A percentile compares a stretch with the other conserved stretches of the same genome.
Conservation (phyloP, 139 green algal species). For the Closterium sp. region DNA sequence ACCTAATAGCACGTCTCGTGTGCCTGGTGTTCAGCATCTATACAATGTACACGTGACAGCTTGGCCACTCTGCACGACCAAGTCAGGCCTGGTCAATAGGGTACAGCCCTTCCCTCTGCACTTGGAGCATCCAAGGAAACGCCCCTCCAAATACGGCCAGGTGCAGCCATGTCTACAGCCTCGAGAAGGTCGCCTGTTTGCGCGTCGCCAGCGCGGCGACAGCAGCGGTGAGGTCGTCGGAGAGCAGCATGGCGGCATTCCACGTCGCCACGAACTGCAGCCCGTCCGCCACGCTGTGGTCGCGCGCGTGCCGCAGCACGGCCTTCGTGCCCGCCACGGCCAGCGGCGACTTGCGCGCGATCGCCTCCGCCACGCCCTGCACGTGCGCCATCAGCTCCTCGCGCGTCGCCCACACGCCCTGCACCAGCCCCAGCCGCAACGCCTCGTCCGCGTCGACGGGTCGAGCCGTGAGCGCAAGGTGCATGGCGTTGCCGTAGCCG, state of each 20-base stretch:
- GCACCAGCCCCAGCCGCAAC: conserved; percentile 39
- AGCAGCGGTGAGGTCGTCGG: conserved; percentile 51
- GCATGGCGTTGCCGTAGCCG: conserved; percentile 68
- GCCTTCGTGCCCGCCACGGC: conserved; percentile 73
- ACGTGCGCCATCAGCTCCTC: conserved; percentile 9
- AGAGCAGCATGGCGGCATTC: conserved; percentile 62
- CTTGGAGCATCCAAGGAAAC: not conserved
- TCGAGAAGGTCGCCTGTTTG: not conserved
- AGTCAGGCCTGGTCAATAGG: no score
- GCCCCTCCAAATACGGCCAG: not conserved
- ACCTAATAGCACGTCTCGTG: no score
- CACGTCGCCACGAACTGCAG: conserved; percentile 69
- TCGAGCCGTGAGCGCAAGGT: conserved; percentile 78
- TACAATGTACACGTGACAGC: no score
- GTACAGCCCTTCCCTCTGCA: no score
- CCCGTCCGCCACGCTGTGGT: conserved; percentile 58
- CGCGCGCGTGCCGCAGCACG: conserved; percentile 55
- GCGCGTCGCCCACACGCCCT: not conserved
- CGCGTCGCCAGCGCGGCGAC: not conserved
- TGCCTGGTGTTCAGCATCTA: no score
- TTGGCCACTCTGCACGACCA: no score
- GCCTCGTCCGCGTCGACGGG: conserved; percentile 47
- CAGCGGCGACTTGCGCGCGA: conserved; percentile 46
- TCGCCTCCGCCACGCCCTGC: conserved; percentile 6
- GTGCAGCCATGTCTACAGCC: not conserved